phyloP scores from a whole-genome alignment of 257 asterid genomes.

The Nicotiana noctiflora region DNA sequence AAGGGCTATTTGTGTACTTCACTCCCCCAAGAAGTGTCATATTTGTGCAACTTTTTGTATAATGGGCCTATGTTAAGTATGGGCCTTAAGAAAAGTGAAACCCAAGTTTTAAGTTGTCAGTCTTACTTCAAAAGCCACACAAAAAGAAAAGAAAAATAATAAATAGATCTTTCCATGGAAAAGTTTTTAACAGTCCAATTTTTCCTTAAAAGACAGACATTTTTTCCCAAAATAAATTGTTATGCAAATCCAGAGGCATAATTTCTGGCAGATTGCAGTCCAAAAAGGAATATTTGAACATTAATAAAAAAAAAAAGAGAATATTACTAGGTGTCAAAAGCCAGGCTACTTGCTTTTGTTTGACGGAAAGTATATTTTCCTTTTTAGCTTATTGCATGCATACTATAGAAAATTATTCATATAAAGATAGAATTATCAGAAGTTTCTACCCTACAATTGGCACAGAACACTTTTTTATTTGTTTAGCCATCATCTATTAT shows the following conservation, averaged over 20 bases:
- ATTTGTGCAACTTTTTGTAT: too few relatives aligned
- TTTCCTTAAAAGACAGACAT: neutral
- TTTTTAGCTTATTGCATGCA: neutral
- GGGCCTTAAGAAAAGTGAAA: too few relatives aligned
- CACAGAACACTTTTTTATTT: too few relatives aligned
- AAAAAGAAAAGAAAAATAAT: neutral
- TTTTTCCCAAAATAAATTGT: neutral
- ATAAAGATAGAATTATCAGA: too few relatives aligned
- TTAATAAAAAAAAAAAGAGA: too few relatives aligned
- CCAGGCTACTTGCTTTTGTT: neutral
- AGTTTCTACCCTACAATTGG: neutral
- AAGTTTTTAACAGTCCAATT: neutral
- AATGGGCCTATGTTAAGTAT: too few relatives aligned
- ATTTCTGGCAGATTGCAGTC: neutral
- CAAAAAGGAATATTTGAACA: neutral
- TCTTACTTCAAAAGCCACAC: neutral
- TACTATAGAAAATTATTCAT: neutral
- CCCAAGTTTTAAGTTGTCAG: too few relatives aligned
- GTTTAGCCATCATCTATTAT: too few relatives aligned
- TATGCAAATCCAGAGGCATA: neutral
- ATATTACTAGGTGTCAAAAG: neutral
- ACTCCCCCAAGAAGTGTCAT: too few relatives aligned
- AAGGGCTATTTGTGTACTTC: too few relatives aligned
- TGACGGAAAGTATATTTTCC: neutral
- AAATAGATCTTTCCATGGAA: neutral